Evolutionary conservation across 2,329 filamentous ascomycete species (phyloP), one percentile per base, ranked within the genome.

Genomic region (Monilinia fructicola): DNA sequence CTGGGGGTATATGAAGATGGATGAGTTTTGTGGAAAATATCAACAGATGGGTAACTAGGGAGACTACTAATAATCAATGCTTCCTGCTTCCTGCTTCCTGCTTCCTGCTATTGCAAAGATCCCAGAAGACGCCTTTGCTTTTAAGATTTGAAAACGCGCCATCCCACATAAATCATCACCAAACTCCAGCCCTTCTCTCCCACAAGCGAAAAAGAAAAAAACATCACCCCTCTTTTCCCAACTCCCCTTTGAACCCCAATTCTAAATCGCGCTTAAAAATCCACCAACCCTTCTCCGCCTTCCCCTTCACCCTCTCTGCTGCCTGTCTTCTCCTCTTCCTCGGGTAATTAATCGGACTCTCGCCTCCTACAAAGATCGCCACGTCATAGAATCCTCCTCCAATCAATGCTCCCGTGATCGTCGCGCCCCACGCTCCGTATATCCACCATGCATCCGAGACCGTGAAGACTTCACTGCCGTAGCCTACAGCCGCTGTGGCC

Each of bases 271-370:
- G 48, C 26, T 52, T 65, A 2, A 65, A 59, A 16, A 66, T 63
- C 62, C 67, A 70, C 73, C 71, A 74, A 64, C 68, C 76, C 38
- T 40, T 14, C 38, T 70, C 71, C 69, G 71, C 85, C 77, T 87
- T 87, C 71, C 68, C 71, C 62, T 78, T 71, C 2, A 77, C 77
- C 53, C 79, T 74, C 69, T 78, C 73, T 11, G 77, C 80, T 3
- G 40, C 48, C 26, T 65, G 46, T 16, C 40, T 65, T 2, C 64
- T 59, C 58, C 78, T 74, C 67, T 76, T 76, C 42, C 80, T 79
- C 3, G 80, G 80, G 74, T 85, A 81, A 73, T 81, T 84, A 66
- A 83, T 80, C 18, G 81, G 82, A 50, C 78, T 80, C 71, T 84
- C 82, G 0, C 81, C 81, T 4, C 80, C 79, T 0, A 80, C 80